These are phyloP conservation scores for Strobilomyces echinocephalus DNA, from an alignment of 768 basidiomycete species.

Conservation along the genomic window DNA sequence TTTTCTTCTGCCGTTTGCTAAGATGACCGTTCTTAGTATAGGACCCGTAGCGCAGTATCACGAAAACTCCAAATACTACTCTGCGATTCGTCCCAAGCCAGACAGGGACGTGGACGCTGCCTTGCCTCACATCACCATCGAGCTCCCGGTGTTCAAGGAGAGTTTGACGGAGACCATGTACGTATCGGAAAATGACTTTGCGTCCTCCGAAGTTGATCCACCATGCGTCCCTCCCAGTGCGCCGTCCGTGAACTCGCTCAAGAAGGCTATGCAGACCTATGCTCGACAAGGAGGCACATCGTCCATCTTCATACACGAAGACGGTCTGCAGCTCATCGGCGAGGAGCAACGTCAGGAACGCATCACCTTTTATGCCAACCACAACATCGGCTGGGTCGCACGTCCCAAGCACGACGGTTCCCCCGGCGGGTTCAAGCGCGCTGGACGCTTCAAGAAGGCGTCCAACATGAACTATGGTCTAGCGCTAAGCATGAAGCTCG, in stretches of 20 bases:
- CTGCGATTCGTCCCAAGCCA: constrained; percentile 56
- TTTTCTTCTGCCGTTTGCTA: background rate
- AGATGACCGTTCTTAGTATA: constrained; percentile 38
- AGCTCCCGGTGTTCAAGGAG: constrained; percentile 87
- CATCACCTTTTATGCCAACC: constrained; percentile 49
- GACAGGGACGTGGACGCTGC: constrained; percentile 57
- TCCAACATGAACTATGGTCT: constrained; percentile 86
- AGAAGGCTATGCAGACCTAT: constrained; percentile 59
- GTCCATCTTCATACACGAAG: constrained; percentile 56
- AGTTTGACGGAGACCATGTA: constrained; percentile 77
- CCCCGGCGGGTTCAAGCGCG: constrained; percentile 30
- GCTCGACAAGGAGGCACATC: constrained; percentile 62
- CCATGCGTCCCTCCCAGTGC: constrained; percentile 37
- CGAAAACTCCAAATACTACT: constrained; percentile 81
- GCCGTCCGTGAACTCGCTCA: constrained; percentile 69
- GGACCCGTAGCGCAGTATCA: constrained; percentile 84
- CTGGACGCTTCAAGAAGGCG: constrained; percentile 91
- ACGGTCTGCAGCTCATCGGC: constrained; percentile 50
- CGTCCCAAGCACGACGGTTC: constrained; percentile 44
- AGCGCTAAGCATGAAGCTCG: constrained; percentile 36
- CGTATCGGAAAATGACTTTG: constrained; percentile 18
- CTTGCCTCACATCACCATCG: constrained; percentile 72
- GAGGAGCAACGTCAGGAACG: constrained; percentile 45
- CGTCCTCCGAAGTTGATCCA: background rate
- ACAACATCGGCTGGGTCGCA: constrained; percentile 58